Base-by-base conservation (phyloP, 176 grass and related monocot species). In the Zoysia japonica region DNA sequence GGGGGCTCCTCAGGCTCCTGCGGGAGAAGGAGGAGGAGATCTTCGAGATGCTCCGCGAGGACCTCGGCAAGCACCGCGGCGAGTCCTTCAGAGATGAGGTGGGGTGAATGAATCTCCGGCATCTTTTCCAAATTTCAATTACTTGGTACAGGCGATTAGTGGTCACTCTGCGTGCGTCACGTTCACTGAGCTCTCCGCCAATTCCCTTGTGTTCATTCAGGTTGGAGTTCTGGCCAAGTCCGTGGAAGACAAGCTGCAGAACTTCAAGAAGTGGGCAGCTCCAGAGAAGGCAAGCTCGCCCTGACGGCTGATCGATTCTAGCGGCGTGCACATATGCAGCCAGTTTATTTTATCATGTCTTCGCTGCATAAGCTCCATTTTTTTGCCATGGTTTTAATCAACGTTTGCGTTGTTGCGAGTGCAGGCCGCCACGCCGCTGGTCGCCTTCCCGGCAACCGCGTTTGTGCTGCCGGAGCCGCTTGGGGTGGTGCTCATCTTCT, bases 11-110 rank as follows among this genome's bases (percentile, higher is more conserved):
- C 48, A 84, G 72, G 72, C 63, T 97, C 67, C 55, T 97, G 4
- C 63, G 86, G 2, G 91, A 97, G 65, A 43, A 84, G 53, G 93
- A 97, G 66, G 84, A 91, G 54, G 86, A 67, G n/a, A 87, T 93
- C 50, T 91, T 87, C 63, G 60, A 61, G 70, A 90, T 6, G 19
- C 90, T 97, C 78, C 77, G 73, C 13, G 44, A 86, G 5, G 93
- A 97, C 74, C 85, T 97, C 45, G 73, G 86, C 69, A 97, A 97
- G 70, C 86, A 82, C 79, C 80, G 77, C 3, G 77, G 2, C 20
- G 93, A 97, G 75, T 43, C 93, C 52, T 97, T 84, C 83, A 59
- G 86, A 44, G 86, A 93, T 53, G 93, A 97, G 86, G 90, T 92
- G 44, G 1, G 1, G 14, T 19, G 19, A 15, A 11, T 52, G 28